Conservation (phyloP, 2,329 filamentous ascomycete species). For the Ophiocordyceps australis region DNA sequence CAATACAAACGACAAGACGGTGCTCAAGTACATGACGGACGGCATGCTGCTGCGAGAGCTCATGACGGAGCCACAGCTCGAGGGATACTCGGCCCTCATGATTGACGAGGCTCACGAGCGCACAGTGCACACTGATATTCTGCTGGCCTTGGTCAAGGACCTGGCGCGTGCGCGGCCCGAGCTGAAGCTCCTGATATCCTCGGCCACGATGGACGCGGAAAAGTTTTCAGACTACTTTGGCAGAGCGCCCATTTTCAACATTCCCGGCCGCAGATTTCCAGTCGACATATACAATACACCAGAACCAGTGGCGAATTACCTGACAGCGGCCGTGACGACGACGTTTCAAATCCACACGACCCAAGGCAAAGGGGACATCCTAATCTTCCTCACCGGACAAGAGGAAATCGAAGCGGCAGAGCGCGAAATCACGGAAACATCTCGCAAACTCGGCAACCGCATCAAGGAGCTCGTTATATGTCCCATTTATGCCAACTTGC, state of each 20-base stretch:
- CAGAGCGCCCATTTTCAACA: slow-evolving; percentile 83
- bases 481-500: slow-evolving; percentile 87
- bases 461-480: slow-evolving; percentile 77
- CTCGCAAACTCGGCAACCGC: slow-evolving; percentile 67
- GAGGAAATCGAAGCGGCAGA: slow-evolving; percentile 90
- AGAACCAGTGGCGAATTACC: slow-evolving; percentile 83
- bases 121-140: slow-evolving; percentile 77
- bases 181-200: slow-evolving; percentile 79
- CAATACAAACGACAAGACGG: slow-evolving; percentile 74
- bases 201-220: slow-evolving; percentile 83
- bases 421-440: slow-evolving; percentile 68
- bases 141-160: slow-evolving; percentile 79
- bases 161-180: slow-evolving; percentile 68
- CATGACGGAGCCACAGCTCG: slow-evolving; percentile 71
- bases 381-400: slow-evolving; percentile 89
- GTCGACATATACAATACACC: slow-evolving; percentile 86
- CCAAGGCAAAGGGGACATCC: slow-evolving; percentile 70
- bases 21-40: slow-evolving; percentile 93
- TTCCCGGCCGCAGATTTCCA: slow-evolving; percentile 74
- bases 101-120: slow-evolving; percentile 96
- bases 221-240: slow-evolving; percentile 90
- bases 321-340: slow-evolving; percentile 80
- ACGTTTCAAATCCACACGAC: slow-evolving; percentile 90
- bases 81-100: slow-evolving; percentile 75
- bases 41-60: slow-evolving; percentile 87